phyloP scores from a whole-genome alignment of 352 stramenopile genomes.

The Phytopythium helicoides region DNA sequence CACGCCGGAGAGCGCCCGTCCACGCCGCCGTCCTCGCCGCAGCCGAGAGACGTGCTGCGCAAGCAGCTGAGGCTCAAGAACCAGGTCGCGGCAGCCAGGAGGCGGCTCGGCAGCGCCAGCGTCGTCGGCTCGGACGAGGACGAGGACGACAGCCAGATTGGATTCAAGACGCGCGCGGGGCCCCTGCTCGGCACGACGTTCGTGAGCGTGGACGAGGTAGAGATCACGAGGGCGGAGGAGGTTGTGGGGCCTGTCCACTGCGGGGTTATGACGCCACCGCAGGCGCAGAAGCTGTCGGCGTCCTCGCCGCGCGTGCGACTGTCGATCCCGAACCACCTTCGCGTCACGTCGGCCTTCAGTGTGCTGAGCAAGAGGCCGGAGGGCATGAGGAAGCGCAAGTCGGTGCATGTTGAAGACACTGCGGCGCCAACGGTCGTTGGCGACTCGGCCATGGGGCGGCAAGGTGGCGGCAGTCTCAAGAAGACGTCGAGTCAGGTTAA shows the following conservation, averaged over 20 bases:
- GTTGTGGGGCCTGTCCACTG: constrained; percentile 9
- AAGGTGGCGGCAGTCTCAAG: constrained; percentile 58
- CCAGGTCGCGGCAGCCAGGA: constrained; percentile 7
- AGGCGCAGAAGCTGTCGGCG: too few species aligned
- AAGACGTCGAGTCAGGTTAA: constrained; percentile 72
- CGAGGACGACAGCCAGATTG: constrained; percentile 3
- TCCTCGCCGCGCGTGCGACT: constrained; percentile 27
- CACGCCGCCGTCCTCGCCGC: constrained; percentile 76
- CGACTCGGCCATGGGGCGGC: not conserved
- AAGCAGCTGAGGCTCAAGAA: constrained; percentile 67
- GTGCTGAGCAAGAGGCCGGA: constrained; percentile 65
- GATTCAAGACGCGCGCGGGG: not conserved
- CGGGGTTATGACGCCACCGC: too few species aligned
- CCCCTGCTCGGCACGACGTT: constrained; percentile 8
- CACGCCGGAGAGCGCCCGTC: constrained; percentile 41
- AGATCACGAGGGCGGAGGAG: constrained; percentile 45
- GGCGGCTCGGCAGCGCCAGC: constrained; percentile 7
- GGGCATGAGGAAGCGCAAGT: constrained; percentile 78
- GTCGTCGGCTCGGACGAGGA: constrained; percentile 14
- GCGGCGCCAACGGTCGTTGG: constrained; percentile 8
- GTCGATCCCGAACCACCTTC: constrained; percentile 58
- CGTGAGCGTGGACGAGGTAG: constrained; percentile 60
- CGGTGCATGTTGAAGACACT: constrained; percentile 47
- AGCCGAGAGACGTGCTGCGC: constrained; percentile 70
- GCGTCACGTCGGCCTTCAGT: constrained; percentile 48